Evolutionary conservation across 441 rosid species (phyloP), one percentile per base, ranked within the genome.

Genomic region (Gossypium schwendimanii): DNA sequence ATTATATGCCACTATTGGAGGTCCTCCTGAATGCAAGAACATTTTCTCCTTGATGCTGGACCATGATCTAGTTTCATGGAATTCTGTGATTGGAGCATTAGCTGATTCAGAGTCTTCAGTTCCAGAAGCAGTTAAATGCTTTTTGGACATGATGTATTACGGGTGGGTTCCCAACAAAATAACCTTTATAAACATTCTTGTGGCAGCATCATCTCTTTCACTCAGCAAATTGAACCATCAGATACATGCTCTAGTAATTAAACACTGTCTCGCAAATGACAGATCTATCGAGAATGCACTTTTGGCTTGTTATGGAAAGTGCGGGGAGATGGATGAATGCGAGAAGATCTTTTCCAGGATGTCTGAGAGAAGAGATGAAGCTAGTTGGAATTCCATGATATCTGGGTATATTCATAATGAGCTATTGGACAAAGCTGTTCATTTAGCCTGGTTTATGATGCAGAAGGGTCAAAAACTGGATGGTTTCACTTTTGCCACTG

Each of bases 331-430:
- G 83, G 86, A 80, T 58, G 83, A 80, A 72, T 90, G 97, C 64
- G 93, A 93, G 84, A 85, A 84, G 78, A 81, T 93, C 53, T 93
- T 93, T 74, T 82, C 84, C 26, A 86, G 90, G 82, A 90, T 93
- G 94, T 81, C 84, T 44, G 87, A 84, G 70, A 84, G 93, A 83
- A 87, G 81, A 78, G 98, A 93, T 80, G 92, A 90, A 49, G 84
- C 87, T 72, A 90, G 88, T 69, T 90, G 96, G 96, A 88, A 88
- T 81, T 88, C 96, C 36, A 93, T 93, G 94, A 89, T 93, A 76
- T 93, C 94, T 2, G 96, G 97, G 67, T 93, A 88, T 75, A 77
- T 90, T 79, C 96, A 90, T 75, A 91, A 87, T 61, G 97, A 87
- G 61, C 77, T 75, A 31, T 79, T 91, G 77, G 69, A 83, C 71